Percentiles rank a stretch among this genome's conserved stretches.
Evolutionary conservation across 768 basidiomycete genomes (phyloP).

Genomic region (Nevesoporus exiguus): DNA sequence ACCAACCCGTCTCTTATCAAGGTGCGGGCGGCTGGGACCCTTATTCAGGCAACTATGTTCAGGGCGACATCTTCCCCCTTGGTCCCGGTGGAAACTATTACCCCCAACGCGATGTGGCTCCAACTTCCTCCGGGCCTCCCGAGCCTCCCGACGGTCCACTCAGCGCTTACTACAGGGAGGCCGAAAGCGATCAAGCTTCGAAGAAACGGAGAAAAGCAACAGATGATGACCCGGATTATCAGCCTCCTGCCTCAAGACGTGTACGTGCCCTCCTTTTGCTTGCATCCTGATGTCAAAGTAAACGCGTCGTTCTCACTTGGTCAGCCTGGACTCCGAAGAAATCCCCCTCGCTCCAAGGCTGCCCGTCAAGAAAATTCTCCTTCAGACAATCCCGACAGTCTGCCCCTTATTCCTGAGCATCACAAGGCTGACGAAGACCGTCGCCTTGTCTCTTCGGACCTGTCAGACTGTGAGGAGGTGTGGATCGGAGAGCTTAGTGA

Average conservation of each 20-base stretch:
- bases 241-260: slow-evolving; percentile 45
- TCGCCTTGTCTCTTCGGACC: slow-evolving; percentile 63
- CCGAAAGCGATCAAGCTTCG: slow-evolving; percentile 30
- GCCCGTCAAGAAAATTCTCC: slow-evolving; percentile 28
- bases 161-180: slow-evolving; percentile 31
- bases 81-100: slow-evolving; percentile 37
- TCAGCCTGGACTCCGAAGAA: slow-evolving; percentile 43
- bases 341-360: slow-evolving; percentile 38
- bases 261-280: slow-evolving; percentile 40
- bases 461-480: slow-evolving; percentile 76
- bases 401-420: slow-evolving; percentile 17
- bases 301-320: neutral
- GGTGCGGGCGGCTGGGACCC: slow-evolving; percentile 40
- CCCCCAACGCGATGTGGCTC: slow-evolving; percentile 26
- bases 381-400: slow-evolving; percentile 21
- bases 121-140: slow-evolving; percentile 10
- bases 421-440: slow-evolving; percentile 39
- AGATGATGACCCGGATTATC: slow-evolving; percentile 54
- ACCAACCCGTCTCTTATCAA: slow-evolving; percentile 39
- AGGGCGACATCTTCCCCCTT: slow-evolving; percentile 36
- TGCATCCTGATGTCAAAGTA: neutral
- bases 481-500: slow-evolving; percentile 69
- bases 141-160: slow-evolving; percentile 20
- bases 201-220: slow-evolving; percentile 50
- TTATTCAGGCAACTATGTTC: slow-evolving; percentile 36